phyloP scores from a whole-genome alignment of 306 rosid species.

The Leucaena leucocephala region DNA sequence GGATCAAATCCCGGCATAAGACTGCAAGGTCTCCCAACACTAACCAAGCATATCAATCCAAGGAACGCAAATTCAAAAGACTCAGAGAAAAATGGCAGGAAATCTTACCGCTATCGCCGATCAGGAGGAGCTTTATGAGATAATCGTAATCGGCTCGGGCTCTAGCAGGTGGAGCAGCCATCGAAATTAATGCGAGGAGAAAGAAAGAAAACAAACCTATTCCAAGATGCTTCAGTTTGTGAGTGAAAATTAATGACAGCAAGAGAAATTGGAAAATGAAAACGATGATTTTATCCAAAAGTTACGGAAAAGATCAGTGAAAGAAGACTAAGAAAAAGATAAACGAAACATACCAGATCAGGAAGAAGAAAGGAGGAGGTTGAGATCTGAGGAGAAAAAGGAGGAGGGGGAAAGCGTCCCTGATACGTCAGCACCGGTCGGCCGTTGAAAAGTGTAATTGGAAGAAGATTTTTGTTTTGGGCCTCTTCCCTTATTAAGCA shows the following conservation, averaged over 20 bases:
- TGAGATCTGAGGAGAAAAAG: slow-evolving; percentile 51
- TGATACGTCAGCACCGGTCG: slow-evolving; percentile 59
- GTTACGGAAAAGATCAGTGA: background rate
- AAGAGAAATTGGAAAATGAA: background rate
- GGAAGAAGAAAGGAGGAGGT: slow-evolving; percentile 37
- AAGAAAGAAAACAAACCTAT: slow-evolving; percentile 26
- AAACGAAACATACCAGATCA: slow-evolving; percentile 28
- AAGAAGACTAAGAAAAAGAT: background rate
- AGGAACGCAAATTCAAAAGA: background rate
- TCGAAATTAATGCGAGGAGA: slow-evolving; percentile 34
- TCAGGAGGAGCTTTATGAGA: slow-evolving; percentile 90
- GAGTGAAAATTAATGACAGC: background rate
- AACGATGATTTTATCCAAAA: background rate
- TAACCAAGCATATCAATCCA: background rate
- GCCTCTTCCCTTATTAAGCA: background rate
- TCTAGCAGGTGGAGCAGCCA: slow-evolving; percentile 92
- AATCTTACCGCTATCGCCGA: slow-evolving; percentile 90
- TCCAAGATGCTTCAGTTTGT: slow-evolving; percentile 1
- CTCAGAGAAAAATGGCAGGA: background rate
- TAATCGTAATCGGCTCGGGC: slow-evolving; percentile 98
- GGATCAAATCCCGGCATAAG: slow-evolving; percentile 18
- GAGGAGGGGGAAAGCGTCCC: slow-evolving; percentile 40
- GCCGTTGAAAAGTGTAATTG: slow-evolving; percentile 49
- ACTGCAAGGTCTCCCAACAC: background rate
- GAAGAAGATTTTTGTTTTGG: background rate